These are phyloP conservation scores for Chrysoporthe cubensis DNA, from an alignment of 2,329 filamentous ascomycete species.

Conservation along the genomic window DNA sequence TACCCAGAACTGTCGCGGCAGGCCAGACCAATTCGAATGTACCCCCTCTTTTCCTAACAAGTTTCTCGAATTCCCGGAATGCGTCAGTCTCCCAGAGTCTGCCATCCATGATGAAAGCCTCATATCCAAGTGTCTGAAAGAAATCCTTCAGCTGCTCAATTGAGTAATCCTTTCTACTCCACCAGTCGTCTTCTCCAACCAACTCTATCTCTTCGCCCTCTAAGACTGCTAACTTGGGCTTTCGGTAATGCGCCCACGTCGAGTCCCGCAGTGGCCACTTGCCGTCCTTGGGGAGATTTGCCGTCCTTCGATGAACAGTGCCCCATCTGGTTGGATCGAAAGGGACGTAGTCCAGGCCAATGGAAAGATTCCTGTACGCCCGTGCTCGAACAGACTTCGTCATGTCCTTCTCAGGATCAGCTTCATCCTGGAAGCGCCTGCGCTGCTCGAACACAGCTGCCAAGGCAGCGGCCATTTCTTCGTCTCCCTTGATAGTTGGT, in stretches of 20 bases:
- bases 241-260: constrained; percentile 13
- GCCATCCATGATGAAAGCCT: constrained; percentile 20
- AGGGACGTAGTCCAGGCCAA: constrained; percentile 19
- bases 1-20: constrained; percentile 6
- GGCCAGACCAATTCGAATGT: constrained; percentile 17
- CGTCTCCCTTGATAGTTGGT: constrained; percentile 15
- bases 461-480: constrained; percentile 3
- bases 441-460: constrained; percentile 16
- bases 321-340: constrained; percentile 5
- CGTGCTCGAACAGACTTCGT: constrained; percentile 10
- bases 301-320: constrained; percentile 13
- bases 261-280: constrained; percentile 21
- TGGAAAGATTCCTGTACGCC: constrained; percentile 12
- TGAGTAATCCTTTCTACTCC: constrained; percentile 7
- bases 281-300: constrained; percentile 17
- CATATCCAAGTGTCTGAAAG: constrained; percentile 19
- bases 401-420: constrained; percentile 3
- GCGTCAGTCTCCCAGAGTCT: constrained; percentile 14
- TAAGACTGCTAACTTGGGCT: constrained; percentile 2
- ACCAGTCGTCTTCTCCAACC: constrained; percentile 12
- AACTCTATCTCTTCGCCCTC: constrained; percentile 4
- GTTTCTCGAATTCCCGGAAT: constrained; percentile 4
- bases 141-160: constrained; percentile 21
- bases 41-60: neutral
- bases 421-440: constrained; percentile 14